Conservation (phyloP, 1,139 yeast species). For the Debaryomycetaceae sp. region DNA sequence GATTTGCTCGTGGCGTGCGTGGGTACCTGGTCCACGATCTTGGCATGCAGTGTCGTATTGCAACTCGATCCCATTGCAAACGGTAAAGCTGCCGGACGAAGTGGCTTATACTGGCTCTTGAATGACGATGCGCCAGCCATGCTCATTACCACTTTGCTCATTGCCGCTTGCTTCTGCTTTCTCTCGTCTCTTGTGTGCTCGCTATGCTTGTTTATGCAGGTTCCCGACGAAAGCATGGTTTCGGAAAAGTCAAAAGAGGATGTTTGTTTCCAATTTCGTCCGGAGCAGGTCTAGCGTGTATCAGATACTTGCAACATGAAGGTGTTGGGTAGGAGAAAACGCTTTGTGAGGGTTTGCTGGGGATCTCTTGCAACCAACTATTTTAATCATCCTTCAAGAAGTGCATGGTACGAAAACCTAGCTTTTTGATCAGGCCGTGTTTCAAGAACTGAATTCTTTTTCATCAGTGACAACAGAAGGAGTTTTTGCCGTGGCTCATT, state of each 20-base stretch:
- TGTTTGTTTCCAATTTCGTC: no score
- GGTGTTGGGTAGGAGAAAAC: no score
- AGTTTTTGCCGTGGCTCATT: no score
- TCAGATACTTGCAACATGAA: no score
- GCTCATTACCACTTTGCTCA: not conserved
- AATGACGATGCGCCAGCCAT: not conserved
- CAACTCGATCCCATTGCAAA: not conserved
- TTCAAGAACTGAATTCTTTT: no score
- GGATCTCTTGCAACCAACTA: no score
- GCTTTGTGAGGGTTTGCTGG: no score
- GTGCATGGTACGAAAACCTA: no score
- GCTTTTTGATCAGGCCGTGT: no score
- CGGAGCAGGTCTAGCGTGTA: no score
- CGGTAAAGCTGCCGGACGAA: not conserved
- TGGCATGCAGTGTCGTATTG: not conserved
- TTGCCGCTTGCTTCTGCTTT: not conserved
- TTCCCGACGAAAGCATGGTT: not conserved
- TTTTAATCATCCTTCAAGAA: no score
- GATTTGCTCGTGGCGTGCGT: not conserved
- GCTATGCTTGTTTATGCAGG: not conserved
- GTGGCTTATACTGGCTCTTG: not conserved
- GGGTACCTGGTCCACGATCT: not conserved
- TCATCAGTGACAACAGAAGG: no score
- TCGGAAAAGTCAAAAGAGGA: not conserved
- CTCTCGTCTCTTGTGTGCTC: not conserved